Evolutionary conservation across 2,329 filamentous ascomycete genomes (phyloP).

Genomic region (Elsinoe fawcettii): DNA sequence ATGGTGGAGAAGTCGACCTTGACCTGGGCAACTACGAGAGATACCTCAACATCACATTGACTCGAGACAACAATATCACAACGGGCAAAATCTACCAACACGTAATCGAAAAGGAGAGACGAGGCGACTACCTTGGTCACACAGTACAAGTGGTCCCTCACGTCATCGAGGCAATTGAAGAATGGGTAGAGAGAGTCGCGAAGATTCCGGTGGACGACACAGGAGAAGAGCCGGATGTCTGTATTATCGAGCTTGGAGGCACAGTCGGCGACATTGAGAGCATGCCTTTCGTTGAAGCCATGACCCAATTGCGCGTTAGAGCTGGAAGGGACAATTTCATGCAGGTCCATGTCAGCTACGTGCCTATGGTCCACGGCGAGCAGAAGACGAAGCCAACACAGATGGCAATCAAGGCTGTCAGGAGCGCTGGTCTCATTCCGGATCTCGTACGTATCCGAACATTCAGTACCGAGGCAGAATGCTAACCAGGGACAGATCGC

Average conservation of each 20-base stretch:
- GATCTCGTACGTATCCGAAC: constrained; percentile 47
- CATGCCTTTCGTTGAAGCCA: constrained; percentile 78
- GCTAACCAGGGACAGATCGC: constrained; percentile 57
- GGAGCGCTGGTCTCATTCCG: constrained; percentile 62
- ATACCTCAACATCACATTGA: constrained; percentile 75
- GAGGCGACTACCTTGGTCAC: constrained; percentile 77
- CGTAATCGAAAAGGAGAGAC: constrained; percentile 68
- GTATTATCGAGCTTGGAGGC: constrained; percentile 68
- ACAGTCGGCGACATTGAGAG: constrained; percentile 78
- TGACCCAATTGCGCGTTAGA: constrained; percentile 67
- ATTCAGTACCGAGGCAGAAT: neutral
- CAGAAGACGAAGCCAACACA: constrained; percentile 98
- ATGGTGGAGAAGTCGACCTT: constrained; percentile 70
- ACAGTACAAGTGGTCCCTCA: constrained; percentile 91
- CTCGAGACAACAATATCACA: constrained; percentile 88
- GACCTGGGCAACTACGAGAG: constrained; percentile 71
- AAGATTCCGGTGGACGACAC: constrained; percentile 80
- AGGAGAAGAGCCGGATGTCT: constrained; percentile 76
- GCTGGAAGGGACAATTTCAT: constrained; percentile 73
- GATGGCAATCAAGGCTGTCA: constrained; percentile 73
- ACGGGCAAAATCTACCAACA: constrained; percentile 92
- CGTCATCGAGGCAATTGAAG: constrained; percentile 82
- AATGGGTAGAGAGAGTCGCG: constrained; percentile 84
- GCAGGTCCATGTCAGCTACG: constrained; percentile 81
- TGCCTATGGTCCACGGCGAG: constrained; percentile 68